Evolutionary conservation across 208 protist species (phyloP).

Genomic region (Leishmania guyanensis): DNA sequence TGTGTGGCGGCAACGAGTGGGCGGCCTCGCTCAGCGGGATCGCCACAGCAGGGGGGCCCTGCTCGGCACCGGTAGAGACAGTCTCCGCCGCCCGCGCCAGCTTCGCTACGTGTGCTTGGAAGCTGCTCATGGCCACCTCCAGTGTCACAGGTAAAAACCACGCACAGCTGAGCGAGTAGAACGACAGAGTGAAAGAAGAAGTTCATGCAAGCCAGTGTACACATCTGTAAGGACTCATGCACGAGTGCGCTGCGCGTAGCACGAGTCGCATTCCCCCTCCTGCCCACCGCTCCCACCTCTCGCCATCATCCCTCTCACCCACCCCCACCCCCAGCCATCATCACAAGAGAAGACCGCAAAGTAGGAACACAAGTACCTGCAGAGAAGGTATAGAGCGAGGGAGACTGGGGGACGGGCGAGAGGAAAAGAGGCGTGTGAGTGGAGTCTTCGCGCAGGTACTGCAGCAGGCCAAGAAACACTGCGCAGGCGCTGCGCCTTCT

Average conservation of each 20-base stretch:
- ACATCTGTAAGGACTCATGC: not conserved
- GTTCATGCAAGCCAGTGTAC: not conserved
- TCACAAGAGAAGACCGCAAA: not conserved
- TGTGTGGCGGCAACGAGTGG: constrained; percentile 64
- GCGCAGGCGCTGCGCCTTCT: no score
- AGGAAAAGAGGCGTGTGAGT: constrained; percentile 4
- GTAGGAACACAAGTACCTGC: not conserved
- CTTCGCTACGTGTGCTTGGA: constrained; percentile 26
- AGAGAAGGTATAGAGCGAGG: not conserved
- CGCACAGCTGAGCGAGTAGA: not conserved
- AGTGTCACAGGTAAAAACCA: not conserved
- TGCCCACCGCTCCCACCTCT: not conserved
- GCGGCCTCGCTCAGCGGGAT: constrained; percentile 54
- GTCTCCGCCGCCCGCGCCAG: constrained; percentile 31
- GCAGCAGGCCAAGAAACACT: not conserved
- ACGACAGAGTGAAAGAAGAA: not conserved
- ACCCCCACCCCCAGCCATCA: not conserved
- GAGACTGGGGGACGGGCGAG: not conserved
- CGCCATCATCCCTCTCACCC: not conserved
- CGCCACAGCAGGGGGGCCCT: not conserved
- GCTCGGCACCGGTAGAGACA: constrained; percentile 2
- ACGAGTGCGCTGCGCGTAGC: not conserved
- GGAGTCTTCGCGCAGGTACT: not conserved
- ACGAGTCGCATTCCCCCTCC: not conserved
- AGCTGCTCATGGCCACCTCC: constrained; percentile 13